Evolutionary conservation across 2,329 filamentous ascomycete species (phyloP).

Genomic region (Pleomassaria siparia): DNA sequence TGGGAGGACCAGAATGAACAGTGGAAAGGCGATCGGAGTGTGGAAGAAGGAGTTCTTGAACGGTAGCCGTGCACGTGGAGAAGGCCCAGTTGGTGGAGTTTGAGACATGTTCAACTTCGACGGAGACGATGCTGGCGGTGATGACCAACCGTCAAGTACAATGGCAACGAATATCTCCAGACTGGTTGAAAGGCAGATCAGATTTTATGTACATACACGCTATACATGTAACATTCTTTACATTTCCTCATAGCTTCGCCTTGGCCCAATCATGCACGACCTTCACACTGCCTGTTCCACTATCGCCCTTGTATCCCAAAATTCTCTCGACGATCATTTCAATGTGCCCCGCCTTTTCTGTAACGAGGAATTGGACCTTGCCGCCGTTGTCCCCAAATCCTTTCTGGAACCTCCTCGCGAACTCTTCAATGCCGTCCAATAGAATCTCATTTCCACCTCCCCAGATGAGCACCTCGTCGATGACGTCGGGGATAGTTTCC

Average conservation of each 20-base stretch:
- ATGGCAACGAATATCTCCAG: too few species aligned
- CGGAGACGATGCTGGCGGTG: too few species aligned
- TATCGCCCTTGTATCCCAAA: conserved; percentile 42
- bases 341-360: conserved; percentile 43
- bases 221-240: not conserved
- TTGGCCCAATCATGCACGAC: conserved; percentile 44
- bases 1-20: too few species aligned
- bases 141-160: too few species aligned
- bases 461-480: conserved; percentile 55
- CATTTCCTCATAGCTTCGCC: conserved; percentile 33
- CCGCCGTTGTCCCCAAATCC: conserved; percentile 37
- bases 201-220: not conserved
- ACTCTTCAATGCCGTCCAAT: conserved; percentile 57
- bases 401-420: conserved; percentile 51
- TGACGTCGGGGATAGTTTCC: conserved; percentile 46
- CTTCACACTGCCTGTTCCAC: conserved; percentile 37
- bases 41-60: too few species aligned
- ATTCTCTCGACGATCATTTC: conserved; percentile 47
- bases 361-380: conserved; percentile 38
- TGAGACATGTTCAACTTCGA: too few species aligned
- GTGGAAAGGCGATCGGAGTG: too few species aligned
- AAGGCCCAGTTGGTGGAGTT: too few species aligned
- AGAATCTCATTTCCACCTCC: conserved; percentile 60
- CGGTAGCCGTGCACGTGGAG: too few species aligned
- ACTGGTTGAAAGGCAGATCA: too few species aligned